Base-by-base conservation (phyloP, 2,329 filamentous ascomycete genomes). In the Fonsecaea pedrosoi region DNA sequence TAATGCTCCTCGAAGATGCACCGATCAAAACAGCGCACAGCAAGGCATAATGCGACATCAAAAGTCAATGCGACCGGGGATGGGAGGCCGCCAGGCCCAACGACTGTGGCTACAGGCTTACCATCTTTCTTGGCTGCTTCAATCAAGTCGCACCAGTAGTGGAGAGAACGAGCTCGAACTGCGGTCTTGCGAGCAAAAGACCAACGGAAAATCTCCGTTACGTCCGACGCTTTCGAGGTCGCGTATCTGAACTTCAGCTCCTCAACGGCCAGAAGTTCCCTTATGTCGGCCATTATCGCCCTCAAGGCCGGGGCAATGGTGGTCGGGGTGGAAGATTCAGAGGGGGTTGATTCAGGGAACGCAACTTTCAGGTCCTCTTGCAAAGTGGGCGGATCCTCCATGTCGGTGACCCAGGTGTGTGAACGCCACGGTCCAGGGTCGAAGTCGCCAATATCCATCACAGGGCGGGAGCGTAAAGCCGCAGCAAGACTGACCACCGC, bases 1-100 rank as follows among this genome's bases (percentile, higher is more conserved):
- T 60, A 60, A 30, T 60, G 42, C 48, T 60, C 58, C 37, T 60
- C 58, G 32, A 60, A 60, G 42, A 60, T 60, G 30, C 58, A 60
- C 9, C 58, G 58, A 34, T 60, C 58, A 40, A 60, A 60, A 18
- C 30, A 40, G 34, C 42, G 58, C 42, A 53, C 53, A n/a, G 58
- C 42, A 12, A 60, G 34, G 42, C 42, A 60, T 53, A 60, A 53
- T 6, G 58, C 58, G 1, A 53, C 45, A 32, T 60, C 42, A 42
- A 34, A 60, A 18, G 8, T 53, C n/a, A 53, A 32, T 0, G 40
- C 42, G 42, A 60, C 38, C 2, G 12, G n/a, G 8, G 42, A 50
- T n/a, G 58, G 40, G 4, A n/a, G 4, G 8, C 32, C n/a, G 7
- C 7, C 25, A 13, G 58, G 42, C 10, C n/a, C 58, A n/a, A 13